Percentiles rank a stretch among this genome's conserved stretches.
Evolutionary conservation across 305 asterid genomes (phyloP).

Genomic region (Ilex paraguariensis): DNA sequence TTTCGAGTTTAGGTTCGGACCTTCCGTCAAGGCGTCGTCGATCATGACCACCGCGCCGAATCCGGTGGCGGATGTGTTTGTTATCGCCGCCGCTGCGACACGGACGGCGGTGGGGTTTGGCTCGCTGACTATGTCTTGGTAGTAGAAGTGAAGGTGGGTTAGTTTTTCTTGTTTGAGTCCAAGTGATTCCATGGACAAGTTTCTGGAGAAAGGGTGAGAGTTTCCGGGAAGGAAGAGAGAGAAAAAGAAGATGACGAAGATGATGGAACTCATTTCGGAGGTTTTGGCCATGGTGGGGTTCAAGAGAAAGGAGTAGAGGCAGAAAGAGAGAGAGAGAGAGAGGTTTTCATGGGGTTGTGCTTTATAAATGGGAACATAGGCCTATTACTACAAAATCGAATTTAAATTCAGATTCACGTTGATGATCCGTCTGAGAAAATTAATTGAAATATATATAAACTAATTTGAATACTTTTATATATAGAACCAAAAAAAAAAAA

Average conservation of each 20-base stretch:
- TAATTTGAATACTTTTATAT: no score
- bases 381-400: no score
- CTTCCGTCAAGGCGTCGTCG: neutral
- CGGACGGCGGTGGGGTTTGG: neutral
- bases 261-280: neutral
- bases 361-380: no score
- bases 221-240: neutral
- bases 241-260: neutral
- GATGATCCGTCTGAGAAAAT: no score
- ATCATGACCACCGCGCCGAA: constrained; percentile 1
- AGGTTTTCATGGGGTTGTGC: no score
- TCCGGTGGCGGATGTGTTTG: neutral
- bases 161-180: neutral
- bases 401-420: no score
- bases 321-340: no score
- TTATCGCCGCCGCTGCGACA: neutral
- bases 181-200: neutral
- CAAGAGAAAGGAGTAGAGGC: no score
- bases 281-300: neutral
- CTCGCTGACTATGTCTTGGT: neutral
- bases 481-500: no score
- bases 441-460: no score
- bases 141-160: constrained; percentile 4
- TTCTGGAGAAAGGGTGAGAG: neutral
- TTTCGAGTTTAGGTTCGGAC: neutral